These are phyloP conservation scores for Epichloe typhina DNA, from an alignment of 2,329 filamentous ascomycete genomes.

Conservation along the genomic window DNA sequence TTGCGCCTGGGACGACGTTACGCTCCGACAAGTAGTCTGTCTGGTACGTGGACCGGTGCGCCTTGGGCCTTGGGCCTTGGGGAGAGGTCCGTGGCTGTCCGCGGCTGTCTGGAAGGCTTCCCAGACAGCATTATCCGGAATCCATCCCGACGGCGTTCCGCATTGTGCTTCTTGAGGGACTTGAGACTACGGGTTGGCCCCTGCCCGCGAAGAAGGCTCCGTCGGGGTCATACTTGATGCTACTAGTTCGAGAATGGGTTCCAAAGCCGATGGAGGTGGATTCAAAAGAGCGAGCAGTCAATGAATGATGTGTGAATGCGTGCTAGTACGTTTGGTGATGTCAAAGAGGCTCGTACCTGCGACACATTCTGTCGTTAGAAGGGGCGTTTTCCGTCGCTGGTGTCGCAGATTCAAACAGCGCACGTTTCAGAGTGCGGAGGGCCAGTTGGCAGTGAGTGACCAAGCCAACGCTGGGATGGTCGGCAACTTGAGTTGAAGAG, in stretches of 20 bases:
- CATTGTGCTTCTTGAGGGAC: not conserved
- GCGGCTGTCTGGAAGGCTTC: not conserved
- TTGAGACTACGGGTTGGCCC: not conserved
- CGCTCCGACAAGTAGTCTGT: conserved; percentile 2
- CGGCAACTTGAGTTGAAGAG: too few relatives aligned
- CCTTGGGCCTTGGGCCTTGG: not conserved
- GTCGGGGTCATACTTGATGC: not conserved
- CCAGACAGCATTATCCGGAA: not conserved
- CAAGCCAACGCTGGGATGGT: too few relatives aligned
- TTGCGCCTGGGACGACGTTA: not conserved
- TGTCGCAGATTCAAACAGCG: conserved; percentile 1
- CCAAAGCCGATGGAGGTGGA: too few relatives aligned
- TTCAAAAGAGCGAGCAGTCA: too few relatives aligned
- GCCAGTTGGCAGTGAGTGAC: too few relatives aligned
- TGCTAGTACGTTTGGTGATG: not conserved
- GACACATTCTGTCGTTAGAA: not conserved
- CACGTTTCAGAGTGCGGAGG: conserved; percentile 1
- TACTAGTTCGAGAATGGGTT: too few relatives aligned
- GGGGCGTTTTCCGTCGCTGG: not conserved
- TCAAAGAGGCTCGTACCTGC: not conserved
- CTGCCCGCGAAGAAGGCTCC: not conserved
- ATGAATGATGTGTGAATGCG: too few relatives aligned
- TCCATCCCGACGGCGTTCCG: not conserved
- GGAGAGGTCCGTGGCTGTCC: conserved; percentile 2
- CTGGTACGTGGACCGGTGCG: not conserved